Conservation (phyloP, 1,284 basidiomycete genomes). For the Cronartium quercuum region DNA sequence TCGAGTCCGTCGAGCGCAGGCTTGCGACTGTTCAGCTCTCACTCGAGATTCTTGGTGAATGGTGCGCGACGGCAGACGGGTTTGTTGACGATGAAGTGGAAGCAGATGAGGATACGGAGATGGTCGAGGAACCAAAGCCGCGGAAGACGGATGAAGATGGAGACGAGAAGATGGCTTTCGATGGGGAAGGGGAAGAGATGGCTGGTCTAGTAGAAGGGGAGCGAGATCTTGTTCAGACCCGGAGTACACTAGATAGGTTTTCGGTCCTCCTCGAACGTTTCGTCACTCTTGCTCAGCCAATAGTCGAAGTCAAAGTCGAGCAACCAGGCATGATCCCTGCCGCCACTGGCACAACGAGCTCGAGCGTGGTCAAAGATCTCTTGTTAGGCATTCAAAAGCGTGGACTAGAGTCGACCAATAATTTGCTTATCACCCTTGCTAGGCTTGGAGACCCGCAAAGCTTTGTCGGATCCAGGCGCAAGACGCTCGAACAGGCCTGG, state of each 20-base stretch:
- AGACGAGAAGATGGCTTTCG: not conserved
- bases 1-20: conserved; percentile 21
- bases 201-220: not conserved
- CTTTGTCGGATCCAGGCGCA: not conserved
- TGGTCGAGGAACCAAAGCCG: conserved; percentile 4
- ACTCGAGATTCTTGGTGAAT: conserved; percentile 31
- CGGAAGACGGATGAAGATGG: conserved; percentile 6
- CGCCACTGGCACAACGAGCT: not conserved
- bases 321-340: not conserved
- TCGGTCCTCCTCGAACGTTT: conserved; percentile 10
- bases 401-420: conserved; percentile 20
- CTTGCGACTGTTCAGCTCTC: conserved; percentile 23
- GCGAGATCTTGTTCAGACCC: not conserved
- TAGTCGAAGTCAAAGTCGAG: too few species aligned
- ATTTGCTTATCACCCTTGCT: conserved; percentile 24
- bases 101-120: conserved; percentile 16
- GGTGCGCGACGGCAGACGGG: conserved; percentile 29
- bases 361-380: conserved; percentile 9
- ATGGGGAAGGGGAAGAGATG: not conserved
- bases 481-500: not conserved
- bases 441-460: not conserved
- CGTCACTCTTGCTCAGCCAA: conserved; percentile 8
- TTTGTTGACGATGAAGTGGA: conserved; percentile 6
- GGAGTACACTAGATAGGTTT: not conserved
- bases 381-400: conserved; percentile 23